Conservation (phyloP, 1,284 basidiomycete species). For the Leccinum cinnamomeum region DNA sequence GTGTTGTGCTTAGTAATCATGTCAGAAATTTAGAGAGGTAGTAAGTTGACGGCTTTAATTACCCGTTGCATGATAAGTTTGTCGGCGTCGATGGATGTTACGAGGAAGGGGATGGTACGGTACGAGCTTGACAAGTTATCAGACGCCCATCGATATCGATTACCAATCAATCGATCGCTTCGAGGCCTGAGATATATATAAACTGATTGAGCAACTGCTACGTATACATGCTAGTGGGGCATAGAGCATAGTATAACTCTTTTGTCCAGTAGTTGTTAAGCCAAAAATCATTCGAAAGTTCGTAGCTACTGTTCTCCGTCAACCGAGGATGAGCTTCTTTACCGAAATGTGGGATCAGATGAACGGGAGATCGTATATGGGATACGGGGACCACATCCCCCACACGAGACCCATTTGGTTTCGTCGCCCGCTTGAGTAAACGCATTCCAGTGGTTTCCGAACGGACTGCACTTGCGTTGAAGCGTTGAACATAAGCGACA, state of each 20-base stretch:
- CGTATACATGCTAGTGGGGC: too few species aligned
- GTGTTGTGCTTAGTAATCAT: constrained; percentile 2
- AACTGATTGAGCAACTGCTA: too few species aligned
- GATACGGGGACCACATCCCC: neutral
- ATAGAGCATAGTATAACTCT: neutral
- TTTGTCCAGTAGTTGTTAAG: neutral
- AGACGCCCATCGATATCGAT: too few species aligned
- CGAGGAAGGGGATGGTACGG: too few species aligned
- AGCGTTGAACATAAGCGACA: neutral
- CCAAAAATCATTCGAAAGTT: neutral
- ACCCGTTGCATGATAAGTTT: too few species aligned
- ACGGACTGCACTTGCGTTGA: neutral
- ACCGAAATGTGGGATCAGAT: neutral
- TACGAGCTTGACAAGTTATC: too few species aligned
- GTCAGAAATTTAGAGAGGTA: neutral
- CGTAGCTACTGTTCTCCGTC: neutral
- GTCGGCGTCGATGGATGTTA: too few species aligned
- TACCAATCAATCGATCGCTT: too few species aligned
- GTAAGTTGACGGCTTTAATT: too few species aligned
- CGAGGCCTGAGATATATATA: too few species aligned
- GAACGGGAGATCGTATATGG: neutral
- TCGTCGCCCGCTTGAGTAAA: neutral
- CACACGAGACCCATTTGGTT: neutral
- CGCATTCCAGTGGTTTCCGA: neutral
- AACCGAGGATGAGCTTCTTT: neutral